Conservation (phyloP, 768 basidiomycete genomes). For the Xerocomus spinulosus region DNA sequence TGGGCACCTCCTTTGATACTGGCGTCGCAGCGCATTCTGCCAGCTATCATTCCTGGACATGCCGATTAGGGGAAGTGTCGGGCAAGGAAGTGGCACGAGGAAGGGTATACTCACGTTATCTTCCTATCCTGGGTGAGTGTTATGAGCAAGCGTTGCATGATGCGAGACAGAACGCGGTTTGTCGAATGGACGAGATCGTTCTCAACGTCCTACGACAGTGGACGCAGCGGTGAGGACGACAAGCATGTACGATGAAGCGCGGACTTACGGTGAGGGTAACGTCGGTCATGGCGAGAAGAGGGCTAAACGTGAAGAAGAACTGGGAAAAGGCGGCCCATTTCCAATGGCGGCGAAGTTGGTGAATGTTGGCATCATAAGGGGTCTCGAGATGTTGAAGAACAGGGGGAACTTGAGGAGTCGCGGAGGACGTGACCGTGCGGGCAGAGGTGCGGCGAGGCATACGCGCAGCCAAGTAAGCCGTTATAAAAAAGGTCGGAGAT, state of each 20-base stretch:
- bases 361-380: conserved; percentile 38
- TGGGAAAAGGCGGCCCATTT: conserved; percentile 91
- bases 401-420: conserved; percentile 28
- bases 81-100: conserved; percentile 13
- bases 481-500: conserved; percentile 38
- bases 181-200: conserved; percentile 64
- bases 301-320: conserved; percentile 82
- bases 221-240: conserved; percentile 7
- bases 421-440: conserved; percentile 32
- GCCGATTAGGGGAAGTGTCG: conserved; percentile 16
- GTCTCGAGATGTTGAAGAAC: conserved; percentile 25
- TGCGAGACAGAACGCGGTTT: conserved; percentile 56
- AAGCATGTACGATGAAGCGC: not conserved
- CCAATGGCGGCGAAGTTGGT: conserved; percentile 72
- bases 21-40: conserved; percentile 73
- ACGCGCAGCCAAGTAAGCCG: conserved; percentile 32
- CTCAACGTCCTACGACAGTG: conserved; percentile 61
- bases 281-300: conserved; percentile 66
- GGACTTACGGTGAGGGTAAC: conserved; percentile 59
- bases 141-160: conserved; percentile 71
- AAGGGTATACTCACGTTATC: conserved; percentile 51
- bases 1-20: conserved; percentile 72
- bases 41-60: conserved; percentile 63
- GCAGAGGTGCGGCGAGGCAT: conserved; percentile 58
- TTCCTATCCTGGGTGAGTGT: conserved; percentile 78